phyloP scores from a whole-genome alignment of 805 yeast genomes.

The Hanseniaspora mollemarum region DNA sequence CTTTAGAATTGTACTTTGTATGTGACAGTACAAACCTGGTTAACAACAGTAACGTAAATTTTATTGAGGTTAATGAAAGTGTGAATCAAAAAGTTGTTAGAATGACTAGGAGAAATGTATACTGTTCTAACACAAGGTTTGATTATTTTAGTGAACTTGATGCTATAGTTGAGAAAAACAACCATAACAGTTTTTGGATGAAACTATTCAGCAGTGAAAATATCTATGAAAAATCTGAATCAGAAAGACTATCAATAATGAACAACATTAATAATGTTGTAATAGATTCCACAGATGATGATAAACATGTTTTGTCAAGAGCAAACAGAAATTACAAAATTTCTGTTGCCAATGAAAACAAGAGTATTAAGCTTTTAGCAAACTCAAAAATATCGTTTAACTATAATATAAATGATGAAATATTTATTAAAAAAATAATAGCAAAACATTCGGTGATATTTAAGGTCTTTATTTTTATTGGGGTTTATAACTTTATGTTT shows the following conservation, averaged over 20 bases:
- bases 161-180: not conserved
- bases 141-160: conserved; percentile 1
- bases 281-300: not conserved
- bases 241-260: not conserved
- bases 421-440: conserved; percentile 1
- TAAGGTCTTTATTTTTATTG: not conserved
- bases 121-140: conserved; percentile 2
- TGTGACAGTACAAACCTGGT: not conserved
- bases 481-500: not conserved
- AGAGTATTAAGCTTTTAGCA: conserved; percentile 2
- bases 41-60: not conserved
- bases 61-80: not conserved
- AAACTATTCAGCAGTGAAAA: not conserved
- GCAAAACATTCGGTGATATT: conserved; percentile 1
- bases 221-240: not conserved
- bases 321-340: not conserved
- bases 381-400: conserved; percentile 3
- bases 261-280: not conserved
- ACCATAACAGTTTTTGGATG: not conserved
- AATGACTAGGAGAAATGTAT: conserved; percentile 1
- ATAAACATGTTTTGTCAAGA: not conserved
- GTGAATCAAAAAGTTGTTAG: not conserved
- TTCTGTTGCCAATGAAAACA: not conserved
- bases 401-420: conserved; percentile 5
- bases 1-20: conserved; percentile 3